Evolutionary conservation across 1,284 basidiomycete genomes (phyloP), one percentile per base, ranked within the genome.

Genomic region (Puccinia horiana): DNA sequence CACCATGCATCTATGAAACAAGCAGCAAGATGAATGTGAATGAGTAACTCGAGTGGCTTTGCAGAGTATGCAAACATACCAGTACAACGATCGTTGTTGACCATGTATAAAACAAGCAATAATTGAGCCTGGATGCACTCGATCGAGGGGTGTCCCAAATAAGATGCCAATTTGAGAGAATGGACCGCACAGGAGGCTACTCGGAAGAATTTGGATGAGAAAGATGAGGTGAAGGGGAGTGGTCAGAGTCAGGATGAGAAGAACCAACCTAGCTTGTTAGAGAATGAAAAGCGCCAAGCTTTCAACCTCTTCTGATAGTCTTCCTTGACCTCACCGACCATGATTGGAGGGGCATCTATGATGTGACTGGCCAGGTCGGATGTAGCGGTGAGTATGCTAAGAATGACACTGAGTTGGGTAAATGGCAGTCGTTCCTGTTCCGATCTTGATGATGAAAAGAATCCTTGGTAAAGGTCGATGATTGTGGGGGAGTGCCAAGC

Each of bases 111-210:
- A 23, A 56, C 32, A 20, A 81, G 56, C 42, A 81, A 70, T 23
- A 81, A 16, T 73, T 81, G 78, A 23, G 78, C 78, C 72, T 81
- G 78, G 29, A 81, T 72, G 35, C 78, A 81, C 42, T 81, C 78
- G 26, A 81, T 58, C 23, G 78, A 81, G 11, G 78, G 78, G 61
- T 81, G 78, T 23, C 78, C 78, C 23, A 81, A 37, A 63, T 81
- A 81, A 16, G 78, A 81, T 0, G 78, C 78, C 26, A 58, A 32
- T 37, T 81, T 81, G 52, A 81, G 69, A 70, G 44, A 58, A 74
- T 81, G 65, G 40, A 81, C 78, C 35, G 78, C 74, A 54, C 52
- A 81, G 4, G 78, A 73, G 72, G 78, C 78, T 81, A 29, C 63
- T 67, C 37, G 37, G 40, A 56, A 49, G 5, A 42, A 70, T 42